Evolutionary conservation across 306 rosid species (phyloP), one percentile per base, ranked within the genome.

Genomic region (Crotalaria pallida): DNA sequence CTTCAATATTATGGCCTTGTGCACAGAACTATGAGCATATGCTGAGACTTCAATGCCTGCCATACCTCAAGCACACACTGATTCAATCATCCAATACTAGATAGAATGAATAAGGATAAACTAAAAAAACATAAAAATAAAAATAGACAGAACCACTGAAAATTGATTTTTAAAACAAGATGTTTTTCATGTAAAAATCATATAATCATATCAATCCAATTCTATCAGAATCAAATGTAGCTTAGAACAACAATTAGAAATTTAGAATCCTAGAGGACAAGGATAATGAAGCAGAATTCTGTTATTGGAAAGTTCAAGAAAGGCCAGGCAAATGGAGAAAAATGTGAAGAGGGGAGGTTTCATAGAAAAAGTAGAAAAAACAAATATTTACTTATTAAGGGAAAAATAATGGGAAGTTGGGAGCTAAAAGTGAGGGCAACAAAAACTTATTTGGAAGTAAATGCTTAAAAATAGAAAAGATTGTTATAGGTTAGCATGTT

Each of bases 1-100:
- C 82, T 82, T 88, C 70, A 48, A 45, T 72, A 79, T 59, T 52
- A 90, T 72, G 74, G 96, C 89, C 79, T 82, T 87, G 79, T 93
- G 98, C 19, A 84, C 96, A 63, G 89, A 77, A 58, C 98, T 93
- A 64, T 90, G 96, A 49, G 80, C 84, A 81, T 85, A 90, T 76
- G 75, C 71, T 50, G 87, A 88, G 58, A 88, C 90, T 83, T 88
- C 86, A 49, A 90, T 73, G 21, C 78, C 90, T 2, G 85, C 94
- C 86, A 93, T 71, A 13, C 71, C 75, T 85, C 90, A n/a, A 48
- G 53, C 65, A 17, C 52, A n/a, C 27, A 27, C 59, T 24, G 36
- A 49, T 58, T 65, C 80, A 73, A 84, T 63, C 65, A 79, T 67
- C 75, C 69, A 77, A 47, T 18, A 57, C 11, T 7, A 21, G 48